Evolutionary conservation across 345 rosid species (phyloP).

Genomic region (Brassica napus): Da-Ae NC_063447.1:6658501-6659000

Average conservation of each 20-base stretch:
- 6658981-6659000: conserved; percentile 77
- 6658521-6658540: conserved; percentile 94
- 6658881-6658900: not conserved
- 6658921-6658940: conserved; percentile 98
- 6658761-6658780: conserved; percentile 80
- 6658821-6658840: conserved; percentile 62
- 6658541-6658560: conserved; percentile 90
- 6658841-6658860: not conserved
- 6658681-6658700: conserved; percentile 97
- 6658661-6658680: conserved; percentile 94
- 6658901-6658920: not conserved
- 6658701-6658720: conserved; percentile 93
- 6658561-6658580: conserved; percentile 91
- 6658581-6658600: not conserved
- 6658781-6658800: conserved; percentile 85
- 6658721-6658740: conserved; percentile 80
- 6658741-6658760: conserved; percentile 83
- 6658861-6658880: conserved; percentile 10
- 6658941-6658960: conserved; percentile 87
- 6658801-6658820: conserved; percentile 89
- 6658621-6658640: not conserved
- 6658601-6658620: not conserved
- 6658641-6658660: not conserved
- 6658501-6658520: conserved; percentile 96
- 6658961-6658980: conserved; percentile 87